Conservation (phyloP, 805 yeast species). For the Candida peoriensis region DNA sequence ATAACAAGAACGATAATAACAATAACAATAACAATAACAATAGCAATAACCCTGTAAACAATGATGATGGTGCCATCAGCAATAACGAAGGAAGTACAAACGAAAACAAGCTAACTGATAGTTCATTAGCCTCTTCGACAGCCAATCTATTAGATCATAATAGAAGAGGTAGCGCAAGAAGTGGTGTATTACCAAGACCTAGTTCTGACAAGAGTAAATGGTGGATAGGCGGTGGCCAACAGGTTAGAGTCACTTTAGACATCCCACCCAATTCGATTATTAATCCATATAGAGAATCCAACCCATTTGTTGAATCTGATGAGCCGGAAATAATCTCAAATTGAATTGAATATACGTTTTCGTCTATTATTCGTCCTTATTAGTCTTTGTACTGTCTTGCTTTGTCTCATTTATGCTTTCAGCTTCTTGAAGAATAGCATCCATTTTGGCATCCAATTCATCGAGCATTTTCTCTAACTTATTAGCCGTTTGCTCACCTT, state of each 20-base stretch:
- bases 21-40: constrained; percentile 18
- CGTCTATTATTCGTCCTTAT: background rate
- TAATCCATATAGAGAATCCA: constrained; percentile 64
- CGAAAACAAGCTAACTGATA: constrained; percentile 3
- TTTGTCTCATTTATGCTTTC: constrained; percentile 19
- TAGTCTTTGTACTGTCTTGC: background rate
- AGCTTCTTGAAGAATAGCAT: constrained; percentile 46
- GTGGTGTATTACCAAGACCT: constrained; percentile 73
- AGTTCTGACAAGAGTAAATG: constrained; percentile 77
- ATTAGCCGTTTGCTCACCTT: constrained; percentile 63
- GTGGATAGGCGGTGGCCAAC: constrained; percentile 83
- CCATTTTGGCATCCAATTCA: constrained; percentile 59
- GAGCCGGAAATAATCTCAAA: constrained; percentile 25
- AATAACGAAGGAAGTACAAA: too few relatives aligned
- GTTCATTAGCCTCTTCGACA: too few relatives aligned
- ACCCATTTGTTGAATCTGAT: constrained; percentile 60
- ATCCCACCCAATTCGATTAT: constrained; percentile 39
- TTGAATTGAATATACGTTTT: background rate
- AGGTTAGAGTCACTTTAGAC: constrained; percentile 47
- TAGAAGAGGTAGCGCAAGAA: constrained; percentile 19
- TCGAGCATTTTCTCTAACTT: constrained; percentile 64
- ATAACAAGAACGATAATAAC: constrained; percentile 18
- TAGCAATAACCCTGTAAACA: constrained; percentile 14
- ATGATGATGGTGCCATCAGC: constrained; percentile 24
- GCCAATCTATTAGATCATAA: constrained; percentile 17